Evolutionary conservation across 331 rosid species (phyloP).

Genomic region (Acacia concinna): DNA sequence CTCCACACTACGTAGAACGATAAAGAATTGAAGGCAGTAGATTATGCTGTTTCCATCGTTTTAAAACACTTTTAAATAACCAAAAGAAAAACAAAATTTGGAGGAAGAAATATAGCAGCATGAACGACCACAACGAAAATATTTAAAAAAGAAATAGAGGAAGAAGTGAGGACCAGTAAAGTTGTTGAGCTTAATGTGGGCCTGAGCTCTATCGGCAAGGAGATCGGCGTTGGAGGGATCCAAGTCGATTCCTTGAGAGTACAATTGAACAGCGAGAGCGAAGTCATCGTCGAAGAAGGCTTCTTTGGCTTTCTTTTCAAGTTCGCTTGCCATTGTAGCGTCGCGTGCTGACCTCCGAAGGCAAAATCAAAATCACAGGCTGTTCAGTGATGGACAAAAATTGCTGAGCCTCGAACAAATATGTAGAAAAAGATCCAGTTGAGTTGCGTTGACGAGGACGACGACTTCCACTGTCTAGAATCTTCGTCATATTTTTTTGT

Average conservation of each 20-base stretch:
- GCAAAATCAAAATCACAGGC: neutral
- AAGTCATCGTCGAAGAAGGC: slow-evolving; percentile 87
- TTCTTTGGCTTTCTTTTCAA: slow-evolving; percentile 64
- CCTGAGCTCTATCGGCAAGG: slow-evolving; percentile 81
- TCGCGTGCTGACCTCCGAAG: neutral
- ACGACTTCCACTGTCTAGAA: neutral
- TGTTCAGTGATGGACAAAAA: neutral
- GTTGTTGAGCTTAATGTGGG: slow-evolving; percentile 65
- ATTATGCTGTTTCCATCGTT: too few relatives aligned
- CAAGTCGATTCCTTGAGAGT: slow-evolving; percentile 57
- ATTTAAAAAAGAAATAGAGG: neutral
- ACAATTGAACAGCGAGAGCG: slow-evolving; percentile 55
- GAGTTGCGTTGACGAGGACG: neutral
- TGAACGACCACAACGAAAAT: neutral
- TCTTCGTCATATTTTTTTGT: neutral
- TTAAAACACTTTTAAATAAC: too few relatives aligned
- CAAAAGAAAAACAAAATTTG: neutral
- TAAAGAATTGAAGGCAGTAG: neutral
- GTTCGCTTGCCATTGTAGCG: slow-evolving; percentile 59
- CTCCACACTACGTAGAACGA: neutral
- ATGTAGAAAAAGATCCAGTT: neutral
- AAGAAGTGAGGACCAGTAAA: slow-evolving; percentile 47
- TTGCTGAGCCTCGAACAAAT: neutral
- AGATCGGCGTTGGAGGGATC: slow-evolving; percentile 63
- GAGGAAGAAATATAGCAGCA: neutral